Percentiles rank a stretch among this genome's conserved stretches.
These are phyloP conservation scores for Aspergillus haitiensis DNA, from an alignment of 495 filamentous ascomycete species.

Conservation along the genomic window DNA sequence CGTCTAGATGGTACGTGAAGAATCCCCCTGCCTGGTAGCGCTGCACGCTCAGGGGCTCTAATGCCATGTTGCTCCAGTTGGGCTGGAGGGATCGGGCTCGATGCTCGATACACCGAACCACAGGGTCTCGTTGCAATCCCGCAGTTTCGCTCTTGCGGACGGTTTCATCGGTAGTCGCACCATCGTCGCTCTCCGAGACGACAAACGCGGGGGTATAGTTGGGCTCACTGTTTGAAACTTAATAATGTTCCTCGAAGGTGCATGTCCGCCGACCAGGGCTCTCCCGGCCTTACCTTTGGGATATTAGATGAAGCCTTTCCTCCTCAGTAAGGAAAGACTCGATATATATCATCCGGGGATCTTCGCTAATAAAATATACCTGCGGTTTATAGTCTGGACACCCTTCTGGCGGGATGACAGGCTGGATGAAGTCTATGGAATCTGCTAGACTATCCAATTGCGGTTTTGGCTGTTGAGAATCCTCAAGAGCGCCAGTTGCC, in stretches of 20 bases:
- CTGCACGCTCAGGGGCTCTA: background rate
- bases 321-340: background rate
- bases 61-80: background rate
- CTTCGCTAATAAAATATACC: background rate
- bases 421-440: background rate
- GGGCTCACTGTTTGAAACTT: background rate
- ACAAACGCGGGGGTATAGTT: background rate
- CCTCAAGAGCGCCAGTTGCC: too few relatives aligned
- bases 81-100: constrained; percentile 3
- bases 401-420: background rate
- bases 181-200: background rate
- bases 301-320: background rate
- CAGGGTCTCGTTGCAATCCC: background rate
- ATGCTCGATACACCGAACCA: constrained; percentile 14
- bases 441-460: too few relatives aligned
- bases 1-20: background rate
- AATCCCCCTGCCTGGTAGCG: background rate
- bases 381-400: background rate
- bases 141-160: constrained; percentile 6
- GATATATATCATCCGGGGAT: background rate
- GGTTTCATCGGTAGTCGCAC: background rate
- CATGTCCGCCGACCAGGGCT: background rate
- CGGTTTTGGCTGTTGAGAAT: too few relatives aligned
- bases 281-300: background rate
- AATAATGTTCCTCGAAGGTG: background rate